phyloP scores from a whole-genome alignment of 371 early-diverging fungal species.

The Umbelopsis sp. region DNA sequence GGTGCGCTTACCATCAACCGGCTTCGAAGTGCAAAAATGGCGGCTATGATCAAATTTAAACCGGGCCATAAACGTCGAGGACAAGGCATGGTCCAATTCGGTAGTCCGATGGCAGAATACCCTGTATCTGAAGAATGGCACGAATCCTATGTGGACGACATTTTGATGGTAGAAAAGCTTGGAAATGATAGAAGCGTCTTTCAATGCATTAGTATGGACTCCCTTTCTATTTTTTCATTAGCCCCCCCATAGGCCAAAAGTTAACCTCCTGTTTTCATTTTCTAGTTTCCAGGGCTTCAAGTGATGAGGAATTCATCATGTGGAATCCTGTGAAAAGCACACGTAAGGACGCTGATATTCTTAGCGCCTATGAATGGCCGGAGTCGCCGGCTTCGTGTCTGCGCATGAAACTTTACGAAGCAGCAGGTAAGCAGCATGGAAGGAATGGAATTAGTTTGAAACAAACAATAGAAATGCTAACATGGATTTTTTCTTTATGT shows the following conservation, averaged over 20 bases:
- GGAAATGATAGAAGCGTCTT: constrained; percentile 9
- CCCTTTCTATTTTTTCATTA: background rate
- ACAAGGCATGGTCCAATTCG: background rate
- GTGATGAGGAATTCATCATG: constrained; percentile 43
- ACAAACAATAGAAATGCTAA: too few species aligned
- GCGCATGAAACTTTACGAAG: constrained; percentile 43
- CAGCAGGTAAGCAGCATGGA: constrained; percentile 23
- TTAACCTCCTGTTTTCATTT: background rate
- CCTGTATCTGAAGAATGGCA: constrained; percentile 64
- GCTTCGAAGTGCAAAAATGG: background rate
- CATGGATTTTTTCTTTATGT: background rate
- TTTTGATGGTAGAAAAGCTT: constrained; percentile 41
- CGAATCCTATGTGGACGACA: constrained; percentile 61
- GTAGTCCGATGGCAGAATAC: constrained; percentile 30
- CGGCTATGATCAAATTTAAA: constrained; percentile 2
- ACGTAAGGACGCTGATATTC: constrained; percentile 39
- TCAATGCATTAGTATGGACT: constrained; percentile 2
- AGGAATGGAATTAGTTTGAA: too few species aligned
- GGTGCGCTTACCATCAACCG: background rate
- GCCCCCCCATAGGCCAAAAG: background rate
- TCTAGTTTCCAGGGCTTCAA: constrained; percentile 42
- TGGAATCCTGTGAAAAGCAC: constrained; percentile 47
- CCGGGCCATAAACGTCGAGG: constrained; percentile 10
- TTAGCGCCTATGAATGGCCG: constrained; percentile 41
- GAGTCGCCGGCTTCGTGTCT: constrained; percentile 33